Evolutionary conservation across 371 early-diverging fungal species (phyloP).

Genomic region (Rhizomucor pusillus): DNA sequence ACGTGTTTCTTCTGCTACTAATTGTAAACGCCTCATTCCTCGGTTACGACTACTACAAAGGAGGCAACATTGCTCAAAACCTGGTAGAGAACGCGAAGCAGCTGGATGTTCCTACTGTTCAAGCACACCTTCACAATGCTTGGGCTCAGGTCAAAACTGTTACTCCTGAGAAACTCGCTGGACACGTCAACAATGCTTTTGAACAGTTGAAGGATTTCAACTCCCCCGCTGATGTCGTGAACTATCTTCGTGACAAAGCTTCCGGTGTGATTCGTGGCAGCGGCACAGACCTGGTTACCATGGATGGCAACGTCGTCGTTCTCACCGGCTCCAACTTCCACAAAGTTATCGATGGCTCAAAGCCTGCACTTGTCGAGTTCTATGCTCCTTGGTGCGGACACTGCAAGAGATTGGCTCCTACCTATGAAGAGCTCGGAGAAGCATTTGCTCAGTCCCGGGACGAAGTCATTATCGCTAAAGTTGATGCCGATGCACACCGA

Average conservation of each 20-base stretch:
- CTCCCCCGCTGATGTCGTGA: conserved; percentile 43
- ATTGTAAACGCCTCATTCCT: conserved; percentile 36
- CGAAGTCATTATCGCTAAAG: conserved; percentile 83
- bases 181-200: conserved; percentile 49
- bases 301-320: conserved; percentile 49
- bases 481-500: conserved; percentile 86
- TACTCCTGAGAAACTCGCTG: conserved; percentile 52
- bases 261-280: conserved; percentile 18
- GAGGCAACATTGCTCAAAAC: conserved; percentile 55
- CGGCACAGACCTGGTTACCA: conserved; percentile 5
- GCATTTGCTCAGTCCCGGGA: conserved; percentile 69
- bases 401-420: conserved; percentile 87
- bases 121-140: conserved; percentile 34
- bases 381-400: conserved; percentile 96
- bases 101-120: conserved; percentile 45
- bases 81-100: conserved; percentile 52
- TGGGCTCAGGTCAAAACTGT: conserved; percentile 27
- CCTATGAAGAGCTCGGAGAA: conserved; percentile 79
- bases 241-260: conserved; percentile 34
- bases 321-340: conserved; percentile 81
- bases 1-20: conserved; percentile 35
- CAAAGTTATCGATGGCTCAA: conserved; percentile 74
- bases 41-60: conserved; percentile 42
- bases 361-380: conserved; percentile 92
- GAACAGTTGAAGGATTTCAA: conserved; percentile 55